Evolutionary conservation across 805 yeast species (phyloP), one percentile per base, ranked within the genome.

Genomic region (Komagataella populi): DNA sequence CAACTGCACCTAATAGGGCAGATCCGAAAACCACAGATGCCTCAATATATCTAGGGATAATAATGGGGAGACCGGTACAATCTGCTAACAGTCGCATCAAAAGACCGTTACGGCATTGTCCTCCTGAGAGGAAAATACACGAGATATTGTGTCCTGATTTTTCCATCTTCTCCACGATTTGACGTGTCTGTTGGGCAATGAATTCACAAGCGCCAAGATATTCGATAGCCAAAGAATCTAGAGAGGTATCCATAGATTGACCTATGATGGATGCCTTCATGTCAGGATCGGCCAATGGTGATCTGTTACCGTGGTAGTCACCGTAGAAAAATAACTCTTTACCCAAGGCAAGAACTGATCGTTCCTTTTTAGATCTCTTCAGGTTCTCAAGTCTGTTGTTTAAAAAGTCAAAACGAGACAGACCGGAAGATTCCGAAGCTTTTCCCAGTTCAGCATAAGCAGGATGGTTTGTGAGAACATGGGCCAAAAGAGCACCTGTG

Each of bases 21-120:
- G 96, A 78, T 22, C 99, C 99, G 63, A 91, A 86, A 2, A 93
- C 98, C 45, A 93, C 99, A 2, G 97, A 95, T 1, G 97, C 93
- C 63, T 91, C 98, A 60, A 91, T 89, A 67, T 93, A 90, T 60
- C 91, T 77, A 49, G 99, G 99, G 55, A 91, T 87, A 49, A 93
- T 79, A 53, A 93, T 82, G 16, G 97, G 96, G 69, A 84, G 72
- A 4, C 95, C 95, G 0, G 96, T 88, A 62, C 96, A 86, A 60
- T 91, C 95, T 1, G 97, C 96, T 64, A 93, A 76, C 54, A 93
- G 69, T 69, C 95, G 77, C 83, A 93, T 89, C 55, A 93, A 74
- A 52, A 93, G 70, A 16, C 89, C 85, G 67, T 93, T 93, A 62
- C 97, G 80, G 66, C 96, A 90, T 66, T 93, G 99, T 39, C 99